phyloP scores from a whole-genome alignment of 192 early-diverging fungal species.

The Glomus cerebriforme region DNA sequence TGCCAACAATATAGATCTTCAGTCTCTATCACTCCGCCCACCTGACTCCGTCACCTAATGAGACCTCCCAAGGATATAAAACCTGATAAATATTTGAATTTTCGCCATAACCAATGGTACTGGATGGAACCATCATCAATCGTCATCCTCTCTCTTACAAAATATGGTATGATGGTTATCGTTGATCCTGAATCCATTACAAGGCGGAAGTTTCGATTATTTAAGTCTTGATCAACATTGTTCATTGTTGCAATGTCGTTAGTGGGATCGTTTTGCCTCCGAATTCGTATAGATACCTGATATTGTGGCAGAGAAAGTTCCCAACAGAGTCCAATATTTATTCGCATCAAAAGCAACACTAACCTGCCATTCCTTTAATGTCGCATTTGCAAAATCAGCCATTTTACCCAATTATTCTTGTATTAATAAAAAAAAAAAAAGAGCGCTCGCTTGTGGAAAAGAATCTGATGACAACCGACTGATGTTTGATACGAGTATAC shows the following conservation, averaged over 20 bases:
- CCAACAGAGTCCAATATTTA: background rate
- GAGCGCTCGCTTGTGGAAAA: too few relatives aligned
- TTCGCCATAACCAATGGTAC: background rate
- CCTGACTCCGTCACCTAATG: background rate
- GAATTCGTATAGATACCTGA: conserved; percentile 18
- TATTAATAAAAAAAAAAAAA: too few relatives aligned
- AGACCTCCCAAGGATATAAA: background rate
- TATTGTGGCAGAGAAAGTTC: conserved; percentile 4
- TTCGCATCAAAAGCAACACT: conserved; percentile 12
- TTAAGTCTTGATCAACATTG: background rate
- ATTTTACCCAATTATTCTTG: too few relatives aligned
- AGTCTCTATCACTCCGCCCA: background rate
- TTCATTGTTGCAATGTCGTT: conserved; percentile 2
- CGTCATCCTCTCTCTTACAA: background rate
- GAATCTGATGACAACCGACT: background rate
- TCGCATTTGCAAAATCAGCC: background rate
- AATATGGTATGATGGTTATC: background rate
- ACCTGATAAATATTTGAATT: background rate
- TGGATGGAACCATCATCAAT: background rate
- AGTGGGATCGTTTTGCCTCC: background rate
- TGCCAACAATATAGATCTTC: background rate
- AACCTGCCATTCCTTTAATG: conserved; percentile 19
- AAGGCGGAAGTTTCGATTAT: conserved; percentile 10
- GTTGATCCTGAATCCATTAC: background rate
- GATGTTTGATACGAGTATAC: background rate